A percentile compares a stretch with the other conserved stretches of the same genome.
Evolutionary conservation across 1,139 yeast species (phyloP).

Genomic region (Yamadazyma blattariae): DNA sequence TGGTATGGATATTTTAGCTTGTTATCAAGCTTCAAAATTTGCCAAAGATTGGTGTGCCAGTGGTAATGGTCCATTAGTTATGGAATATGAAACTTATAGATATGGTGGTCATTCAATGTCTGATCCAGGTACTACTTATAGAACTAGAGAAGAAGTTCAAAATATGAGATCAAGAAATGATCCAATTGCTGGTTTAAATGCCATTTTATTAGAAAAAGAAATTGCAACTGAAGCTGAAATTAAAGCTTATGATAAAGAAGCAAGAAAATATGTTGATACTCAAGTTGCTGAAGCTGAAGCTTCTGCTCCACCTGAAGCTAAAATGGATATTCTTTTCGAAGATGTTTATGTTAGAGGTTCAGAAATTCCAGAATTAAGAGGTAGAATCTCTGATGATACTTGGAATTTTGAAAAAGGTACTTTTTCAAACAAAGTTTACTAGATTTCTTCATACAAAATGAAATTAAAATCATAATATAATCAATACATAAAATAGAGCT

Average conservation of each 20-base stretch:
- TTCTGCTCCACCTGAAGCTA: conserved; percentile 93
- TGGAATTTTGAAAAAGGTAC: conserved; percentile 81
- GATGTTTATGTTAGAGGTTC: conserved; percentile 96
- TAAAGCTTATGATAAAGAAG: conserved; percentile 91
- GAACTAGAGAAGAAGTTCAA: conserved; percentile 99
- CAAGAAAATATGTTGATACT: conserved; percentile 91
- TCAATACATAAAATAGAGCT: too few species aligned
- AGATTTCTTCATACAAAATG: too few species aligned
- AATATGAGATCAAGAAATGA: conserved; percentile 98
- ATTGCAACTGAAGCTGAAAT: conserved; percentile 93
- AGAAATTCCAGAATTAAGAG: conserved; percentile 90
- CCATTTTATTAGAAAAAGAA: conserved; percentile 73
- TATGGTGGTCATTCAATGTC: conserved; percentile 99
- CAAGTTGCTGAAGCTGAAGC: conserved; percentile 94
- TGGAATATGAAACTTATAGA: conserved; percentile 97
- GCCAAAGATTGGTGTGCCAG: conserved; percentile 94
- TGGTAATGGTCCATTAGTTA: conserved; percentile 94
- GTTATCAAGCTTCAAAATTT: conserved; percentile 92
- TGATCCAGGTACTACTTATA: conserved; percentile 98
- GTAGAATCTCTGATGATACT: conserved; percentile 92
- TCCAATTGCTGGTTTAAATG: conserved; percentile 95
- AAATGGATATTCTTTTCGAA: conserved; percentile 90
- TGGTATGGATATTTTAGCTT: conserved; percentile 97
- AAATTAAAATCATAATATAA: too few species aligned
- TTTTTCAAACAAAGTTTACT: conserved; percentile 56